Evolutionary conservation across 306 rosid genomes (phyloP), one percentile per base, ranked within the genome.

Genomic region (Dalbergia cochinchinensis): DNA sequence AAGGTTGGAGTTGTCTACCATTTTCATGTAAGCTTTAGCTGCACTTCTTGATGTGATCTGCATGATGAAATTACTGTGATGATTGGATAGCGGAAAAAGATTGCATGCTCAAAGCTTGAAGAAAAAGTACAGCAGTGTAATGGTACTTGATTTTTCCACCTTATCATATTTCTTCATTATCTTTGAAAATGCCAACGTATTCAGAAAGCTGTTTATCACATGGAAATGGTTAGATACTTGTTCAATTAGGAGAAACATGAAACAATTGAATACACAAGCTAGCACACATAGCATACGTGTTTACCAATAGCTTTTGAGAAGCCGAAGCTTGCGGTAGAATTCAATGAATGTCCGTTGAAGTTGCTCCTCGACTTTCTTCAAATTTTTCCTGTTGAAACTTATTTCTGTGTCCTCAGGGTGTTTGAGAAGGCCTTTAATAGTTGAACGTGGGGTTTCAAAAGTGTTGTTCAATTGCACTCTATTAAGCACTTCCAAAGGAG

Each of bases 161-260:
- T 92, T 92, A 16, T 90, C 93, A 82, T 92, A 92, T 85, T 92
- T 92, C 89, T 92, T 92, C 85, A 92, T 92, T 79, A 90, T 90
- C 90, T 92, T 92, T 4, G 93, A 90, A 85, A 92, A 85, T 31
- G 97, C 97, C 88, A 90, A 44, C 15, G 80, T 73, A 57, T 92
- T 92, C 64, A 92, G 84, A 82, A 90, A 92, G 71, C 94, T 92
- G 89, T 65, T 53, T 73, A 80, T 76, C 71, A 15, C 65, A 47
- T 15, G 59, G 20, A 53, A 53, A 53, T 6, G 19, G 22, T 53
- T 53, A 53, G 59, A 53, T 53, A 1, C 59, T 53, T 53, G 9
- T 53, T n/a, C 59, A 53, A 6, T 53, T 53, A 5, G 20, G 19
- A 53, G 20, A n/a, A 53, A 53, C 59, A 53, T 53, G 59, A 53